Percentiles rank a stretch among this genome's conserved stretches.
Conservation (phyloP, 2,329 filamentous ascomycete species). For the Fusarium sp. region DNA sequence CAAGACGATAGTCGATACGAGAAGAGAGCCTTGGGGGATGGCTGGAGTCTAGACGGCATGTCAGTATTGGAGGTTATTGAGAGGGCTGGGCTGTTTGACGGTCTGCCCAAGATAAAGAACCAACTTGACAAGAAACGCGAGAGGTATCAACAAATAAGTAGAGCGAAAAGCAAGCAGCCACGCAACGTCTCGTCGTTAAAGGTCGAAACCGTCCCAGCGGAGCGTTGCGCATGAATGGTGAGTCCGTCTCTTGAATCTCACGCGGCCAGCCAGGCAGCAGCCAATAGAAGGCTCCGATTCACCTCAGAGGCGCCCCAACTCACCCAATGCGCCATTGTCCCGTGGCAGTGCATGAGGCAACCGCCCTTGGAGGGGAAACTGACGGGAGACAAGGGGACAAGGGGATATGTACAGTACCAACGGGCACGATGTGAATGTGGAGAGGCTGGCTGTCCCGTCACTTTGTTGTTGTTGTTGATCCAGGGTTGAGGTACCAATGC, state of each 20-base stretch:
- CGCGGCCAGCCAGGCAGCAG: conserved; percentile 25
- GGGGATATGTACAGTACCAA: neutral
- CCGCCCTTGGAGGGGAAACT: conserved; percentile 26
- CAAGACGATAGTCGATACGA: conserved; percentile 13
- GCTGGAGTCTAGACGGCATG: neutral
- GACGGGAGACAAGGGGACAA: conserved; percentile 14
- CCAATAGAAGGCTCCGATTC: conserved; percentile 11
- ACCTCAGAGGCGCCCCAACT: neutral
- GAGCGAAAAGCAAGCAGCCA: conserved; percentile 12
- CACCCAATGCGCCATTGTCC: conserved; percentile 40
- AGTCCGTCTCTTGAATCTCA: conserved; percentile 15
- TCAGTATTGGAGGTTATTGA: neutral
- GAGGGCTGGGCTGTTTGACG: neutral
- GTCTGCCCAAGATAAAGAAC: neutral
- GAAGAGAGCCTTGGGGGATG: conserved; percentile 10
- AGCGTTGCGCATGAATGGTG: conserved; percentile 2
- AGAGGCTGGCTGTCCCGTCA: conserved; percentile 1
- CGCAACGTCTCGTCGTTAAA: conserved; percentile 12
- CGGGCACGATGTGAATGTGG: conserved; percentile 7
- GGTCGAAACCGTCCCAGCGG: conserved; percentile 10
- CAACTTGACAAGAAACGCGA: neutral
- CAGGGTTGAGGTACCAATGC: conserved; percentile 14
- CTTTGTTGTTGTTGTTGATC: conserved; percentile 7
- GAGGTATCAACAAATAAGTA: neutral
- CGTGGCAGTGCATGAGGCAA: conserved; percentile 48